Evolutionary conservation across 202 grass and related monocot species (phyloP).

Genomic region (Miscanthus sacchariflorus): DNA sequence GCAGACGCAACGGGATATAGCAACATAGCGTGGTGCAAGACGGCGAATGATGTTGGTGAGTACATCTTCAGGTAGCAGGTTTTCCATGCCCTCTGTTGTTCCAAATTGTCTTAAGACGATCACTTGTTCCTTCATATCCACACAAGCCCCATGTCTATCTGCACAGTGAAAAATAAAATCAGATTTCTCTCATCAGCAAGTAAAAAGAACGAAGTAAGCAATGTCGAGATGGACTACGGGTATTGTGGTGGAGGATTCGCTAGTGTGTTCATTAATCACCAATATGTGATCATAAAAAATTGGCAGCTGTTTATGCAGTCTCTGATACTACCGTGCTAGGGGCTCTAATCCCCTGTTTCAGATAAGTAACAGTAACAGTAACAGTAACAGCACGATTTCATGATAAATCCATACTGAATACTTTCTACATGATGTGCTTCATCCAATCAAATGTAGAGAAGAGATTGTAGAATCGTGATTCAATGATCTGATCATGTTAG

Average conservation of each 20-base stretch:
- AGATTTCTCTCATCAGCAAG: too few species aligned
- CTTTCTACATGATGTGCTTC: slow-evolving; percentile 16
- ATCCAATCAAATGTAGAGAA: neutral
- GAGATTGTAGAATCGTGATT: neutral
- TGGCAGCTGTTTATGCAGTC: slow-evolving; percentile 1
- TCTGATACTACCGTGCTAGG: neutral
- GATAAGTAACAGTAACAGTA: neutral
- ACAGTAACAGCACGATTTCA: neutral
- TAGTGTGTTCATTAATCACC: too few species aligned
- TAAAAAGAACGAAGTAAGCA: too few species aligned
- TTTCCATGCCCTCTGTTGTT: neutral
- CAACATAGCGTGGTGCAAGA: slow-evolving; percentile 23
- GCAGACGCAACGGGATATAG: slow-evolving; percentile 5
- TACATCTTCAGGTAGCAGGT: slow-evolving; percentile 23
- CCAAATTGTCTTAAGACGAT: too few species aligned
- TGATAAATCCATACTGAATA: neutral
- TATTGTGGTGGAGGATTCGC: too few species aligned
- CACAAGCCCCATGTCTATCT: too few species aligned
- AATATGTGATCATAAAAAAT: neutral
- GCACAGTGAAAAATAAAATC: too few species aligned
- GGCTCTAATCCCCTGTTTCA: neutral
- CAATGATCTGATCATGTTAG: neutral
- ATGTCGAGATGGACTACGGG: too few species aligned
- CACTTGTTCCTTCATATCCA: too few species aligned
- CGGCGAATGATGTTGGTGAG: neutral